These are phyloP conservation scores for Gautieria morchelliformis DNA, from an alignment of 768 basidiomycete genomes.

Conservation along the genomic window DNA sequence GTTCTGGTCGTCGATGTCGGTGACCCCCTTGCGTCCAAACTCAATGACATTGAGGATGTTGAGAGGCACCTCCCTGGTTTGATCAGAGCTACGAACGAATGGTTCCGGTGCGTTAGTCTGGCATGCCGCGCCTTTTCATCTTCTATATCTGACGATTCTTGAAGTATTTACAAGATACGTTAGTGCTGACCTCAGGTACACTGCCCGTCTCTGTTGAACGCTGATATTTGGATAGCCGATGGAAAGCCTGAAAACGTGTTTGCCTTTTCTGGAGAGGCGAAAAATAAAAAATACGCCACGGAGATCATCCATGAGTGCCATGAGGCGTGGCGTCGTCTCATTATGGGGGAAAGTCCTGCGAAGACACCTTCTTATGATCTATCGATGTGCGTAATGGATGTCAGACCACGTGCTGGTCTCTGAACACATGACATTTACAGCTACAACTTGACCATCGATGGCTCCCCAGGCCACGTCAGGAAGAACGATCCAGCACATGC, in stretches of 20 bases:
- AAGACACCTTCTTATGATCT: constrained; percentile 67
- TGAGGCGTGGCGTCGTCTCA: constrained; percentile 94
- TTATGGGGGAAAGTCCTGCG: constrained; percentile 67
- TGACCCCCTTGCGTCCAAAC: constrained; percentile 90
- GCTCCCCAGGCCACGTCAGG: constrained; percentile 60
- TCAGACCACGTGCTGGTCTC: neutral
- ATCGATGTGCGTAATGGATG: constrained; percentile 60
- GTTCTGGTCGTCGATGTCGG: constrained; percentile 95
- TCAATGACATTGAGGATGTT: constrained; percentile 99
- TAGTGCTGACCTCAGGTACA: neutral
- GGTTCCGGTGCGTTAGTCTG: constrained; percentile 70
- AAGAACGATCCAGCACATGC: constrained; percentile 56
- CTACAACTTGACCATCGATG: constrained; percentile 67
- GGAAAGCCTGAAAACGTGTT: constrained; percentile 97
- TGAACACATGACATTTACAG: constrained; percentile 29
- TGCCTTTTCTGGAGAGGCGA: constrained; percentile 98
- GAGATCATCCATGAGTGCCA: constrained; percentile 99
- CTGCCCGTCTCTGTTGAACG: neutral
- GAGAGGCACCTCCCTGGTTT: constrained; percentile 96
- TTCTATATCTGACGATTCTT: constrained; percentile 1
- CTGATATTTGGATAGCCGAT: constrained; percentile 36
- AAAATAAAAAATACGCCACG: constrained; percentile 99
- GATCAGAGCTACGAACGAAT: constrained; percentile 95
- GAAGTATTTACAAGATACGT: constrained; percentile 87
- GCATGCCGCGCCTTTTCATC: constrained; percentile 16